These are phyloP conservation scores for Solanum verrucosum DNA, from an alignment of 257 asterid species.

Conservation along the genomic window DNA sequence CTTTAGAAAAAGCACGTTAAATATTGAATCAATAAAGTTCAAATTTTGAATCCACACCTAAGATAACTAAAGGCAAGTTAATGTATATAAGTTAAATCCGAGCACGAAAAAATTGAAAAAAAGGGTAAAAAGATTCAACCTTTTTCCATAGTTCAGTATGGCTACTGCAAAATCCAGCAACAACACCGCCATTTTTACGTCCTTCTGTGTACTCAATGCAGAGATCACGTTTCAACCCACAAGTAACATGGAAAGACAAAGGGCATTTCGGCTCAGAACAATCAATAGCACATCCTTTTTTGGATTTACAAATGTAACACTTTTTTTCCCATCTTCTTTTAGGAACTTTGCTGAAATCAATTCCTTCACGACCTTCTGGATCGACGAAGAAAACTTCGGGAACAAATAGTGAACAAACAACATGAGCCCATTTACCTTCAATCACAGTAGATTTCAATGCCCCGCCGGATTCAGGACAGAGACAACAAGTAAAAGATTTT, in stretches of 20 bases:
- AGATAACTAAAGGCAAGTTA: background rate
- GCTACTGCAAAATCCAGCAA: conserved; percentile 63
- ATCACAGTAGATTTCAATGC: conserved; percentile 59
- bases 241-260: conserved; percentile 61
- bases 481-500: conserved; percentile 36
- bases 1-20: background rate
- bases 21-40: background rate
- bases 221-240: conserved; percentile 60
- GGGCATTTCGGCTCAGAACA: conserved; percentile 73
- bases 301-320: conserved; percentile 47
- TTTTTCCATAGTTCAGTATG: conserved; percentile 79
- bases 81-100: background rate
- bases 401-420: conserved; percentile 61
- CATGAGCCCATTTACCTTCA: conserved; percentile 76
- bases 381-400: conserved; percentile 82
- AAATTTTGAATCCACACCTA: background rate
- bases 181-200: conserved; percentile 47
- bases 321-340: conserved; percentile 48
- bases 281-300: conserved; percentile 61
- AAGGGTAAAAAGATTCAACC: conserved; percentile 19
- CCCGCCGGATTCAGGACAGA: conserved; percentile 58
- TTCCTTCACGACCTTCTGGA: conserved; percentile 52
- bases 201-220: conserved; percentile 60
- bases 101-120: background rate
- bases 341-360: conserved; percentile 44